These are phyloP conservation scores for Nakazawaea holstii DNA, from an alignment of 805 yeast genomes.

Conservation along the genomic window DNA sequence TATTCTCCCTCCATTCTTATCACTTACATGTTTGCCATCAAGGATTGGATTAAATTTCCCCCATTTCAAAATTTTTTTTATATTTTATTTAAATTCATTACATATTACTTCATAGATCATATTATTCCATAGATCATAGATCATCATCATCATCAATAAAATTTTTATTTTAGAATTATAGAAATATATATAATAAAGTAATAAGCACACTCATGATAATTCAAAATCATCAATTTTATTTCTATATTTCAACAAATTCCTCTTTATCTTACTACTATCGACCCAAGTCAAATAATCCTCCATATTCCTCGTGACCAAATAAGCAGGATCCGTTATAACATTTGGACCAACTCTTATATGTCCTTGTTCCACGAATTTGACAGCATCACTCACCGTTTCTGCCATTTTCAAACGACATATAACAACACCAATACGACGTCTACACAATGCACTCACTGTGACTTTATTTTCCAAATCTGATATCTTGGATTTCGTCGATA, in stretches of 20 bases:
- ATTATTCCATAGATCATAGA: no score
- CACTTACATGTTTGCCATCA: no score
- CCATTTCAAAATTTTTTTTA: no score
- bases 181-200: no score
- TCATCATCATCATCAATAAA: no score
- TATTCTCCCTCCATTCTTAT: no score
- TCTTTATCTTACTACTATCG: constrained; percentile 90
- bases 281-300: constrained; percentile 98
- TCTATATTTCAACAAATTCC: constrained; percentile 81
- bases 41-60: no score
- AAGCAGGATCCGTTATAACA: constrained; percentile 93
- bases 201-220: constrained; percentile 25
- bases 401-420: constrained; percentile 96
- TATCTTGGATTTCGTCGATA: constrained; percentile 83
- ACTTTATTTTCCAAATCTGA: constrained; percentile 89
- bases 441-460: constrained; percentile 87
- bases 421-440: constrained; percentile 89
- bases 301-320: constrained; percentile 84
- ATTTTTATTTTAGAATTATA: no score
- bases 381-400: constrained; percentile 81
- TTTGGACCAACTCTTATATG: constrained; percentile 97
- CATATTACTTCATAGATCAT: no score
- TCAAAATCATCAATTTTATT: constrained; percentile 63
- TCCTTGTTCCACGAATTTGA: constrained; percentile 91
- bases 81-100: no score